Conservation (phyloP, 202 grass and related monocot genomes). For the Setaria viridis region DNA sequence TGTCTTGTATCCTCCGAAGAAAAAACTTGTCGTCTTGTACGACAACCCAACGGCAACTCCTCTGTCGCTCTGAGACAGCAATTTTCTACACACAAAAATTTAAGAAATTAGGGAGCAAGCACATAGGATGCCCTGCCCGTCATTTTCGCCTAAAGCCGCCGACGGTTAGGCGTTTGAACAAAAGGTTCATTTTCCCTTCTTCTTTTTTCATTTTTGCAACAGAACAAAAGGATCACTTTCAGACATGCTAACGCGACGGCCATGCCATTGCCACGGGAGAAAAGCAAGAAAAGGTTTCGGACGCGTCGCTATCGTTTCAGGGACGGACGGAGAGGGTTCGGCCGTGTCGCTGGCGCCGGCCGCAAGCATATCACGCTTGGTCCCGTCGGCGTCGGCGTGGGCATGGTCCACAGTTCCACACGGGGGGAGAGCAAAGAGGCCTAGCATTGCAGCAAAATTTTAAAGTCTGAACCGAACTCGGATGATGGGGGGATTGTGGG, state of each 20-base stretch:
- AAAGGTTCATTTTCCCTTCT: no score
- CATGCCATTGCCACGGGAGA: neutral
- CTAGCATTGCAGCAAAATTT: no score
- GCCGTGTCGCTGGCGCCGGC: neutral
- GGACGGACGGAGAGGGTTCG: no score
- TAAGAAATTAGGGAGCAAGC: neutral
- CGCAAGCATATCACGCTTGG: neutral
- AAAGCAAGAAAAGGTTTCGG: neutral
- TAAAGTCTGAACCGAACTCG: neutral
- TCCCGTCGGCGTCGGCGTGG: neutral
- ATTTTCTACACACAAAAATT: neutral
- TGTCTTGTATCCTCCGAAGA: neutral
- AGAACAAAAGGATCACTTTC: no score
- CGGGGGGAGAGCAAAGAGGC: no score
- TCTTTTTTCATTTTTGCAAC: no score
- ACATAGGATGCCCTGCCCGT: slow-evolving; percentile 13
- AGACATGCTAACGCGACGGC: neutral
- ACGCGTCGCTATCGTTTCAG: neutral
- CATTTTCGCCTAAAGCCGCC: neutral
- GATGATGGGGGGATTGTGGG: neutral
- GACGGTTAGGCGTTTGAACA: neutral
- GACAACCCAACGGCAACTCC: neutral
- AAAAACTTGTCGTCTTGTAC: neutral
- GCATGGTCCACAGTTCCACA: neutral
- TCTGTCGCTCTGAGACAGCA: neutral